Base-by-base conservation (phyloP, 768 basidiomycete species). In the Trametes sanguinea region DNA sequence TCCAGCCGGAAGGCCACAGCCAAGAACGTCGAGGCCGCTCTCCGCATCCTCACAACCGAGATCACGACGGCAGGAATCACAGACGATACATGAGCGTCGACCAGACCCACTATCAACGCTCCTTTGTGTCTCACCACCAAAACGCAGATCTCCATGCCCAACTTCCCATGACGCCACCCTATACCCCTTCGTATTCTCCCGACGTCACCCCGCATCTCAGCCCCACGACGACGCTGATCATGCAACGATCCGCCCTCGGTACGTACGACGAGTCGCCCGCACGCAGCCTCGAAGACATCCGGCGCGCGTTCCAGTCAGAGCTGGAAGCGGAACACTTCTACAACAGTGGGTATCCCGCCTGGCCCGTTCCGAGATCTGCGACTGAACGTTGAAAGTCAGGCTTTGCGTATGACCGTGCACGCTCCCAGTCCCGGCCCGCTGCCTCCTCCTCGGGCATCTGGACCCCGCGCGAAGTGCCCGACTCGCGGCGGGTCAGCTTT, bases 31-130 rank as follows among this genome's bases (percentile, higher is more conserved):
- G 71, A 3, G 72, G 70, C 4, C 63, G 71, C 43, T 63, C 66
- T 7, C 73, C 67, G 4, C 46, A 30, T 9, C 46, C 54, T 13
- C 63, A 51, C 16, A 14, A 52, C 30, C 27, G 33, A 4, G 35
- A 42, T 1, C 22, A 22, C 8, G 45, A 43, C 8, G n/a, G 39
- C 32, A 37, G 53, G 22, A 54, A 47, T 32, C 62, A 59, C 29
- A 39, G 64, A 42, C 47, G 75, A 9, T 67, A 72, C 16, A 64
- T 70, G 57, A 76, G 74, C 56, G 74, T 71, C 29, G 75, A 76
- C 63, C 69, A 73, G 54, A 65, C 72, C 0, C 52, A 66, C 46
- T 73, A 67, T 46, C 75, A 75, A 57, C 68, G 72, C 10, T 68
- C 69, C 22, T 69, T 65, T 54, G 66, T 74, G 9, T 54, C 67